These are phyloP conservation scores for Amanita polypyramis DNA, from an alignment of 768 basidiomycete genomes.

Conservation along the genomic window DNA sequence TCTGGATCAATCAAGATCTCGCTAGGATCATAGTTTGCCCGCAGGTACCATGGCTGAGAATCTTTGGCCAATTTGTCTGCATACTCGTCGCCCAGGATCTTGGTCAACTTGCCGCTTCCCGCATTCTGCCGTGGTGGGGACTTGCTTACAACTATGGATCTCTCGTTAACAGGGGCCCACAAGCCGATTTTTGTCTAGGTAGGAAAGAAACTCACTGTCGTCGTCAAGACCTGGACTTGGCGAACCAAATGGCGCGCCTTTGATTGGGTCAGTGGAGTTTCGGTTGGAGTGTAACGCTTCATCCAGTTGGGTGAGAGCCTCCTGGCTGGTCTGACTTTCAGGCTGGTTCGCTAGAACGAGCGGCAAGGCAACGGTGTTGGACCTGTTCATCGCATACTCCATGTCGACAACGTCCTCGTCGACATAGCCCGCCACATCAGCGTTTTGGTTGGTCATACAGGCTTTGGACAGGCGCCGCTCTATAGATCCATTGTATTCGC, in stretches of 20 bases:
- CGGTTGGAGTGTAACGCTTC: not conserved
- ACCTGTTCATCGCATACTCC: slow-evolving; percentile 36
- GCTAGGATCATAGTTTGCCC: slow-evolving; percentile 62
- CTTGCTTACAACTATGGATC: slow-evolving; percentile 15
- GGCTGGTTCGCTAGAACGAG: not conserved
- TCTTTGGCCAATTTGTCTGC: slow-evolving; percentile 33
- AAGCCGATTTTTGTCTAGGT: not conserved
- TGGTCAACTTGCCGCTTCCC: slow-evolving; percentile 46
- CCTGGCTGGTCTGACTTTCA: not conserved
- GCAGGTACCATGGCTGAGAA: slow-evolving; percentile 73
- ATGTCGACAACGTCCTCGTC: slow-evolving; percentile 51
- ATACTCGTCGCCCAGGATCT: slow-evolving; percentile 54
- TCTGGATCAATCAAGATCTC: slow-evolving; percentile 86
- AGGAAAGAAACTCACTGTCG: slow-evolving; percentile 25
- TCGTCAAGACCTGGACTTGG: slow-evolving; percentile 21
- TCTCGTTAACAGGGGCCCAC: not conserved
- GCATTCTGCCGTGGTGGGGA: slow-evolving; percentile 21
- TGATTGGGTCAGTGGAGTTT: not conserved
- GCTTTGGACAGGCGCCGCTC: slow-evolving; percentile 69
- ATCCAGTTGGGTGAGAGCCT: not conserved
- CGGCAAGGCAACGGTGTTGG: not conserved
- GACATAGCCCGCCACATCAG: slow-evolving; percentile 22
- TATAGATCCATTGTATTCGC: slow-evolving; percentile 65
- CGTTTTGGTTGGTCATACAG: slow-evolving; percentile 41
- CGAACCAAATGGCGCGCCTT: not conserved